Percentiles rank a stretch among this genome's conserved stretches.
phyloP scores from a whole-genome alignment of 75 land plant genomes.

The Ceratopteris richardii region DNA sequence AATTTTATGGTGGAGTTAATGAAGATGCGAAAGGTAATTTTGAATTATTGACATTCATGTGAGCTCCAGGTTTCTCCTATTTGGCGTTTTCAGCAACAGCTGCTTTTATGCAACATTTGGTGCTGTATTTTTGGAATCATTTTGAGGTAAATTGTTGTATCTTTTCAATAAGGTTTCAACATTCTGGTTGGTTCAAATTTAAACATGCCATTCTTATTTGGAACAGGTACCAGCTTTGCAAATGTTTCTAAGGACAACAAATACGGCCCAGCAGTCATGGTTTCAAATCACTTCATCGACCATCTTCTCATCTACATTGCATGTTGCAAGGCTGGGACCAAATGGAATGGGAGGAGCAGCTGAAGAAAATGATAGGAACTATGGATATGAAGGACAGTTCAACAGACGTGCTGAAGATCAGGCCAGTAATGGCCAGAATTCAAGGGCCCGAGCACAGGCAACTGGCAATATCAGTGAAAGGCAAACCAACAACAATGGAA shows the following conservation, averaged over 20 bases:
- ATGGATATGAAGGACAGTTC: neutral
- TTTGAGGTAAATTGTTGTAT: conserved; percentile 66
- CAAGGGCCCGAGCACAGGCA: no score
- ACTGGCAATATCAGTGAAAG: no score
- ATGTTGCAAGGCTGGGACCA: conserved; percentile 58
- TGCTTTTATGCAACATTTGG: conserved; percentile 96
- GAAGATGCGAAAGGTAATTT: neutral
- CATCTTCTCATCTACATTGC: conserved; percentile 76
- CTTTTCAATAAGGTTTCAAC: neutral
- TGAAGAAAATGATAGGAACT: conserved; percentile 6
- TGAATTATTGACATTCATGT: neutral
- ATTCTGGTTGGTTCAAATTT: neutral
- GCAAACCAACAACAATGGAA: no score
- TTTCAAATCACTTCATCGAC: conserved; percentile 91
- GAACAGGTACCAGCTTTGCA: conserved; percentile 88
- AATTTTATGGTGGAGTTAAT: neutral
- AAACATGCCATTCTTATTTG: neutral
- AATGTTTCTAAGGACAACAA: conserved; percentile 53
- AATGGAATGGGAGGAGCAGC: conserved; percentile 17
- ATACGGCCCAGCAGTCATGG: conserved; percentile 65
- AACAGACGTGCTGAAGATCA: neutral
- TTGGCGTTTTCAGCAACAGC: conserved; percentile 84
- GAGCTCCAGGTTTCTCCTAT: conserved; percentile 82
- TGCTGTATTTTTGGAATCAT: conserved; percentile 93
- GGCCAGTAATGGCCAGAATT: no score